These are phyloP conservation scores for Parathielavia appendiculata DNA, from an alignment of 495 filamentous ascomycete species.

Conservation along the genomic window DNA sequence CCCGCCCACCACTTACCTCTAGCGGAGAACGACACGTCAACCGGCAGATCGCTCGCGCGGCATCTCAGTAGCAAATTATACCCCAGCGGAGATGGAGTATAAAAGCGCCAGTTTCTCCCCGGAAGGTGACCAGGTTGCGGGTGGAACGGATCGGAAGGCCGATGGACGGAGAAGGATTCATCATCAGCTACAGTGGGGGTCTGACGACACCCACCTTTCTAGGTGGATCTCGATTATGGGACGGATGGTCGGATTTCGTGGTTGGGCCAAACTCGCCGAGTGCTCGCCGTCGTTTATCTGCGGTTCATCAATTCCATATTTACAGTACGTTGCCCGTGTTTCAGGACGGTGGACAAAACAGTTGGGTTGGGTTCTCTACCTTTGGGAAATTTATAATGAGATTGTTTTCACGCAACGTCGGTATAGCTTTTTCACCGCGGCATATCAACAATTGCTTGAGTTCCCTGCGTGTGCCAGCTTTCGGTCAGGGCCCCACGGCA, in stretches of 20 bases:
- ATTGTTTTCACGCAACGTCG: too few relatives aligned
- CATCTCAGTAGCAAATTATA: conserved; percentile 5
- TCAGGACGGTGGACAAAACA: too few relatives aligned
- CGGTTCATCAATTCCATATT: too few relatives aligned
- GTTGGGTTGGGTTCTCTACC: too few relatives aligned
- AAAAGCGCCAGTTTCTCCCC: conserved; percentile 4
- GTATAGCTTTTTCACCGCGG: too few relatives aligned
- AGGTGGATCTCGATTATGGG: neutral
- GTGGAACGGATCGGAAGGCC: conserved; percentile 4
- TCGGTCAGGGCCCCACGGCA: too few relatives aligned
- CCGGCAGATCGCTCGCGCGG: neutral
- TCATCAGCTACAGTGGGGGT: conserved; percentile 2
- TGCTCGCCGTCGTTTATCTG: too few relatives aligned
- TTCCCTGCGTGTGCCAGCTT: too few relatives aligned
- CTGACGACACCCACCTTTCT: neutral
- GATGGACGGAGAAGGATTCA: neutral
- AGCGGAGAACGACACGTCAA: neutral
- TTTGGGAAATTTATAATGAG: too few relatives aligned
- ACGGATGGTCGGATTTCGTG: neutral
- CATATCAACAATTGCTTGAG: too few relatives aligned
- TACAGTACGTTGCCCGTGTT: neutral
- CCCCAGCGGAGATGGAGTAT: conserved; percentile 8
- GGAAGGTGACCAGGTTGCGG: neutral
- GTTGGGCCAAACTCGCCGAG: neutral
- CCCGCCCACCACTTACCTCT: neutral